These are phyloP conservation scores for Globisporangium alternatum DNA, from an alignment of 352 stramenopile species.

Conservation along the genomic window DNA sequence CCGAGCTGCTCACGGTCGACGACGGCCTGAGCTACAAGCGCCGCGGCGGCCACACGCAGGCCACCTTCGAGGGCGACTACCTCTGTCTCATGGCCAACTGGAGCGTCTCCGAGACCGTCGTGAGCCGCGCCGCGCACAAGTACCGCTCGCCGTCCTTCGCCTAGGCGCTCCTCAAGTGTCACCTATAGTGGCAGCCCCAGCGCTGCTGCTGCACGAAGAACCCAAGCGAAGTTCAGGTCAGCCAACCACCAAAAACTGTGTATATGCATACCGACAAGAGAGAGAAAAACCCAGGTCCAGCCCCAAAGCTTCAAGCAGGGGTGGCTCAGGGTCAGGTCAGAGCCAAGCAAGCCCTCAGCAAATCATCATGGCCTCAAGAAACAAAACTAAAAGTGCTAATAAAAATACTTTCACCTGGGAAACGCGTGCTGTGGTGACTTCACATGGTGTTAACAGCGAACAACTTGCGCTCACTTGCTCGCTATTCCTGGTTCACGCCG, in stretches of 20 bases:
- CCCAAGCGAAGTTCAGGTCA: too few species aligned
- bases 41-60: conserved; percentile 79
- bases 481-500: not conserved
- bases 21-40: conserved; percentile 81
- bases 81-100: conserved; percentile 85
- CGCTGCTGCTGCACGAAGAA: not conserved
- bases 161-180: conserved; percentile 18
- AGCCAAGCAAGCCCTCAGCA: not conserved
- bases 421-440: too few species aligned
- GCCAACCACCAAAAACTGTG: too few species aligned
- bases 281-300: too few species aligned
- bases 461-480: too few species aligned
- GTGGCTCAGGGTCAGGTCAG: not conserved
- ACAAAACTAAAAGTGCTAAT: conserved; percentile 5
- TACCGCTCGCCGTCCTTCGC: conserved; percentile 76
- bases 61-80: conserved; percentile 84
- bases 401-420: not conserved
- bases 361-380: not conserved
- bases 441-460: too few species aligned
- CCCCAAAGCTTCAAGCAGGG: too few species aligned
- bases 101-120: conserved; percentile 36
- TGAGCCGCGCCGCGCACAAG: conserved; percentile 58
- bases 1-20: conserved; percentile 66
- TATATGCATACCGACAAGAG: too few species aligned
- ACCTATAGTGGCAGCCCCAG: not conserved